A percentile compares a stretch with the other conserved stretches of the same genome.
Conservation (phyloP, 345 rosid species). For the Sonneratia caseolaris region DNA sequence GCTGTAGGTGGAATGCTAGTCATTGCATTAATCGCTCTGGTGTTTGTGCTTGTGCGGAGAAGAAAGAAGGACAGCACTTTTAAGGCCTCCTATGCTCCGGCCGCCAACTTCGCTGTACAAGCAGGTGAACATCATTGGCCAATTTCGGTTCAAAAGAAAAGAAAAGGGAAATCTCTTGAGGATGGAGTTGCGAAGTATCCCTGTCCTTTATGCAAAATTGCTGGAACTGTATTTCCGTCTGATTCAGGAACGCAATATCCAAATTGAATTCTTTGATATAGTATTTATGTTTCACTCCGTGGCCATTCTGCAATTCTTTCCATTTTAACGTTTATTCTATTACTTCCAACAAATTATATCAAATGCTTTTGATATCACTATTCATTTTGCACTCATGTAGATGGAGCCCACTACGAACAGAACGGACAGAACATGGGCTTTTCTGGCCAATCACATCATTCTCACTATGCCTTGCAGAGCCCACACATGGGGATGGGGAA, state of each 20-base stretch:
- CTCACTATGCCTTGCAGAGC: constrained; percentile 29
- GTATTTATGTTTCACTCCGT: not conserved
- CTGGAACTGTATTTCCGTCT: not conserved
- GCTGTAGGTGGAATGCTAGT: constrained; percentile 41
- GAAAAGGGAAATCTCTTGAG: too few species aligned
- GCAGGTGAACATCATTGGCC: constrained; percentile 30
- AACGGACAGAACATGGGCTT: constrained; percentile 17
- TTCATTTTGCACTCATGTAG: constrained; percentile 20
- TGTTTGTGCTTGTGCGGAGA: constrained; percentile 31
- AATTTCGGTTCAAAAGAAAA: not conserved
- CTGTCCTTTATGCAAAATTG: not conserved
- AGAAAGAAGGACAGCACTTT: constrained; percentile 29
- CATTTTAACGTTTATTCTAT: not conserved
- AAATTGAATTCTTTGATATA: not conserved
- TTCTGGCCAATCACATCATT: constrained; percentile 24
- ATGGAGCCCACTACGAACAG: constrained; percentile 42
- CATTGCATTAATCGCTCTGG: constrained; percentile 36
- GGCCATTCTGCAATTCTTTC: not conserved
- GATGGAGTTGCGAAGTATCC: not conserved
- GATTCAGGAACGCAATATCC: not conserved
- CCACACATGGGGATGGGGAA: constrained; percentile 22
- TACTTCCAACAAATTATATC: not conserved
- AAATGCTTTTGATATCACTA: not conserved
- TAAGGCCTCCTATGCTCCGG: constrained; percentile 32
- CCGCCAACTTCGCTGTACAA: constrained; percentile 29